Base-by-base conservation (phyloP, 1,284 basidiomycete species). In the Waitea zeae region DNA sequence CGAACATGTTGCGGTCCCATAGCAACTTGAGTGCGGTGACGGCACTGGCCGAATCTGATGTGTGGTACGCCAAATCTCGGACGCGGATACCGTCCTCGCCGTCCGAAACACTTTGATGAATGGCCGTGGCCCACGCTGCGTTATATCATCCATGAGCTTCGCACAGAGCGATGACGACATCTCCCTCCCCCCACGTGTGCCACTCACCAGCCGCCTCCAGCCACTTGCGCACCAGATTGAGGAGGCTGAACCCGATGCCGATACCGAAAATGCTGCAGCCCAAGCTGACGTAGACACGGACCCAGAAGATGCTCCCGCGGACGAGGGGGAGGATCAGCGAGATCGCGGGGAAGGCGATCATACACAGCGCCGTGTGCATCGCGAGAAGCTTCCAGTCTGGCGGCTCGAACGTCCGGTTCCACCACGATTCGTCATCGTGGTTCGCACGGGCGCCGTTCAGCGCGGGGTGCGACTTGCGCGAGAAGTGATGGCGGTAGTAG, bases 71-170 rank as follows among this genome's bases (percentile, higher is more conserved):
- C 7, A n/a, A 7, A 7, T n/a, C n/a, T 26, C n/a, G 24, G 24
- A n/a, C 24, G 7, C 9, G 24, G 7, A 7, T 9, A 9, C 24
- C 7, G n/a, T 7, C n/a, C 24, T n/a, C 7, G 7, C 24, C 9
- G 9, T 26, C n/a, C n/a, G n/a, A 12, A 41, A 39, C 17, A 39
- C 38, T 26, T 27, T n/a, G 20, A 44, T 63, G 57, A 13, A 62
- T 59, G 6, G 62, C 41, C 3, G 56, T 62, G 3, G 58, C 58
- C 58, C 61, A 62, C 3, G 55, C 59, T 61, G 28, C 19, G 12
- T 30, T 20, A 38, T 30, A 39, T 31, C 28, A 26, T 15, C 31
- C 14, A 32, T 33, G 3, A 35, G 31, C 24, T 22, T 14, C 17
- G 31, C 34, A 24, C 12, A 14, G 20, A 35, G 22, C 13, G 13